Evolutionary conservation across 1,284 basidiomycete genomes (phyloP).

Genomic region (Ceratobasidium sp.): DNA sequence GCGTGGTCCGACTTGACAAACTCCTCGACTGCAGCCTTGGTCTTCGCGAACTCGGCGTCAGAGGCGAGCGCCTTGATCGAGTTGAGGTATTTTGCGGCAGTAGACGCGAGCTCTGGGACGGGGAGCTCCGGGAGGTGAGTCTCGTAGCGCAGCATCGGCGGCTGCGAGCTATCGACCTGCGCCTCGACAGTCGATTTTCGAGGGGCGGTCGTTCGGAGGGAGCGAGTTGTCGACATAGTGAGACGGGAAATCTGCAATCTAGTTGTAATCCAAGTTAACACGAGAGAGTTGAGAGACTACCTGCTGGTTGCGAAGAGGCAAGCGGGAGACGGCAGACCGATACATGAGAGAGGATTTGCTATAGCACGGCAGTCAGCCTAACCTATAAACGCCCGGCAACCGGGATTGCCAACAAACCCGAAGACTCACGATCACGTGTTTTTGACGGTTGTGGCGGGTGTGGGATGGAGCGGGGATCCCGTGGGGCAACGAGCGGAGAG

Average conservation of each 20-base stretch:
- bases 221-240: conserved; percentile 10
- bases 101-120: conserved; percentile 83
- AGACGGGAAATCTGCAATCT: conserved; percentile 3
- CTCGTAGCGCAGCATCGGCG: conserved; percentile 82
- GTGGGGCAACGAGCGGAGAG: conserved; percentile 19
- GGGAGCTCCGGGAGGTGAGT: conserved; percentile 83
- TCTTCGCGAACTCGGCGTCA: conserved; percentile 67
- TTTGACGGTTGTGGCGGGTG: conserved; percentile 2
- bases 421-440: conserved; percentile 38
- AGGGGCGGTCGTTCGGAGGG: conserved; percentile 18
- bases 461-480: conserved; percentile 10
- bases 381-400: conserved; percentile 32
- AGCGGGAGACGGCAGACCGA: conserved; percentile 10
- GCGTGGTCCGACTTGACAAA: conserved; percentile 80
- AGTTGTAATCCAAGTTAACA: background rate
- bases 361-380: background rate
- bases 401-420: conserved; percentile 5
- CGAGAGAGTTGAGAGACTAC: background rate
- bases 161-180: conserved; percentile 53
- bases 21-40: conserved; percentile 68
- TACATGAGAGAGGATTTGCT: conserved; percentile 3
- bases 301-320: conserved; percentile 19
- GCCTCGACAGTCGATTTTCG: conserved; percentile 54
- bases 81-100: conserved; percentile 87
- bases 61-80: conserved; percentile 80